phyloP scores from a whole-genome alignment of 2,329 filamentous ascomycete genomes.

The Curvularia spicifera region DNA sequence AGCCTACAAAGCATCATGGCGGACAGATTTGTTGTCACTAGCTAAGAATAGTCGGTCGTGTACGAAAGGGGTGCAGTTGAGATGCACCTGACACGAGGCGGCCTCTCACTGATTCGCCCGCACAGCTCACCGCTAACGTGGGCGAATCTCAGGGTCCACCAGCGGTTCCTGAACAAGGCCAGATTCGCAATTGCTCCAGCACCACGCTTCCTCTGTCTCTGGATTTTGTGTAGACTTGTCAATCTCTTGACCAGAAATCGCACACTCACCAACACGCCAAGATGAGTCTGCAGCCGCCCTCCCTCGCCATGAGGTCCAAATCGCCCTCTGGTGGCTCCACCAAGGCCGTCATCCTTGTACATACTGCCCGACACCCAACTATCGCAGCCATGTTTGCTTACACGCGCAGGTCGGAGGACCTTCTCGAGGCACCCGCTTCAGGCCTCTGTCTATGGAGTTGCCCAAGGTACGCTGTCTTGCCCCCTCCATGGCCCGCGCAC shows the following conservation, averaged over 20 bases:
- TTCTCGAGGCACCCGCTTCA: slow-evolving; percentile 92
- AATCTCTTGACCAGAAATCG: background rate
- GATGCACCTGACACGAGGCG: slow-evolving; percentile 27
- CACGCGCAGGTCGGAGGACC: slow-evolving; percentile 82
- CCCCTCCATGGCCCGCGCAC: slow-evolving; percentile 16
- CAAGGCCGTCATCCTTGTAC: slow-evolving; percentile 93
- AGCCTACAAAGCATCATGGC: background rate
- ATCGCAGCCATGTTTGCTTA: slow-evolving; percentile 31
- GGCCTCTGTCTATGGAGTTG: slow-evolving; percentile 91
- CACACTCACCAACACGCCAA: slow-evolving; percentile 14
- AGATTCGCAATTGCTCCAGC: slow-evolving; percentile 34
- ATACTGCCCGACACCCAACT: slow-evolving; percentile 35
- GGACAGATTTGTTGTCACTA: background rate
- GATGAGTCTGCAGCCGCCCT: slow-evolving; percentile 49
- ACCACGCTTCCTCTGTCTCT: slow-evolving; percentile 16
- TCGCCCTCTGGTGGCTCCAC: slow-evolving; percentile 61
- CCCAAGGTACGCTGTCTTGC: slow-evolving; percentile 72
- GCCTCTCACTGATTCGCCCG: slow-evolving; percentile 24
- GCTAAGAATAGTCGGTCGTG: slow-evolving; percentile 10
- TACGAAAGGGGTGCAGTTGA: slow-evolving; percentile 22
- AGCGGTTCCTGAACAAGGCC: slow-evolving; percentile 30
- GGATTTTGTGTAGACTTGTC: slow-evolving; percentile 1
- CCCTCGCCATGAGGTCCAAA: slow-evolving; percentile 46
- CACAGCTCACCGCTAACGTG: slow-evolving; percentile 34
- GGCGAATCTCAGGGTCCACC: slow-evolving; percentile 35